A percentile compares a stretch with the other conserved stretches of the same genome.
Evolutionary conservation across 225 moss, liverwort and hornwort genomes (phyloP).

Genomic region (Pleurozium schreberi): DNA sequence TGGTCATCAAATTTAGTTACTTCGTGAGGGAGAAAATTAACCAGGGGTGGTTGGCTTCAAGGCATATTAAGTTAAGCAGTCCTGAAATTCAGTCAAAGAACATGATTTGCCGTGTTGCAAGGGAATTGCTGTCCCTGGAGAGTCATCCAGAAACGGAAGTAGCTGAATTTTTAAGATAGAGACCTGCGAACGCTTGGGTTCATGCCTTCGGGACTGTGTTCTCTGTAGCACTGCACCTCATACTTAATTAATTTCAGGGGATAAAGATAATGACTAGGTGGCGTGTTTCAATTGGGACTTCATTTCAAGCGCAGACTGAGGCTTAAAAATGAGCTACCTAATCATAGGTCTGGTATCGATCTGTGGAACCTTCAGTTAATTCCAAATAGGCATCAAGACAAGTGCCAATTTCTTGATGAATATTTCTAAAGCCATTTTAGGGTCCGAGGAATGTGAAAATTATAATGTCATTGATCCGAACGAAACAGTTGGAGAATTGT

Average conservation of each 20-base stretch:
- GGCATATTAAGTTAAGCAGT: not conserved
- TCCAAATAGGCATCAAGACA: not conserved
- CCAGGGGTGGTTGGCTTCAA: not conserved
- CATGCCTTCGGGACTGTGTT: slow-evolving; percentile 15
- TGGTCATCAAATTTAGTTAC: too few species aligned
- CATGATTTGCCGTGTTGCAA: slow-evolving; percentile 17
- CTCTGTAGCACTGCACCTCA: not conserved
- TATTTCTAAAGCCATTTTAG: not conserved
- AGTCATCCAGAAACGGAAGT: not conserved
- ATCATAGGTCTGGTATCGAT: not conserved
- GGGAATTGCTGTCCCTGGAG: not conserved
- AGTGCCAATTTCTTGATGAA: not conserved
- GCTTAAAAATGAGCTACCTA: not conserved
- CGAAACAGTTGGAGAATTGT: not conserved
- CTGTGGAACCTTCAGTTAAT: not conserved
- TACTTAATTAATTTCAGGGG: not conserved
- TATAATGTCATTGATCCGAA: not conserved
- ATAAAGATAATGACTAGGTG: not conserved
- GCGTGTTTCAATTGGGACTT: not conserved
- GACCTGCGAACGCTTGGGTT: slow-evolving; percentile 2
- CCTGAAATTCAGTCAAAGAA: not conserved
- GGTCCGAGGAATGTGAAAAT: not conserved
- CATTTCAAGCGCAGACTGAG: not conserved
- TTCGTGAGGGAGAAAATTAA: not conserved
- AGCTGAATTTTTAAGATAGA: not conserved